These are phyloP conservation scores for Apiospora phragmitis DNA, from an alignment of 2,329 filamentous ascomycete species.

Conservation along the genomic window DNA sequence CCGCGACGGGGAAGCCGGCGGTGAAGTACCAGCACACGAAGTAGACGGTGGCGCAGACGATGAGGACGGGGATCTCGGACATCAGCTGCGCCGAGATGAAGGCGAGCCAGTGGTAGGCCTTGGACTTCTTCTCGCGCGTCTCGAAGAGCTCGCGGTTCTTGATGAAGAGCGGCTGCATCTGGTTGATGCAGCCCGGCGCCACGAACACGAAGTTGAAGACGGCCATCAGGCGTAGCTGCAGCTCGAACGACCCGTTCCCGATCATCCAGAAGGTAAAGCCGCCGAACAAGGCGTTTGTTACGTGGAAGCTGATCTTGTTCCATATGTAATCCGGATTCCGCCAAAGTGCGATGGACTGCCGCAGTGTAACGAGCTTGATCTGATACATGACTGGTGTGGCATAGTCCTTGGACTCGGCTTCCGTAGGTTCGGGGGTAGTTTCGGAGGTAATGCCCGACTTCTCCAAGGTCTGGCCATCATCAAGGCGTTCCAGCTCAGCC, in stretches of 20 bases:
- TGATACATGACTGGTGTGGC: slow-evolving; percentile 66
- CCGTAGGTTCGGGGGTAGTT: background rate
- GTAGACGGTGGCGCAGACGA: slow-evolving; percentile 66
- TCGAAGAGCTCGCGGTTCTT: slow-evolving; percentile 72
- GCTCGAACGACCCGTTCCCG: slow-evolving; percentile 63
- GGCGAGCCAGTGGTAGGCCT: slow-evolving; percentile 77
- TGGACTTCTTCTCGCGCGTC: slow-evolving; percentile 69
- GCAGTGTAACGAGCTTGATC: slow-evolving; percentile 65
- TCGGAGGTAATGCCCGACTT: background rate
- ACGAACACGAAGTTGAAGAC: slow-evolving; percentile 65
- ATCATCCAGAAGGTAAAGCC: slow-evolving; percentile 77
- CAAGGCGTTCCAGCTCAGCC: slow-evolving; percentile 15
- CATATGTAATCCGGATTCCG: slow-evolving; percentile 76
- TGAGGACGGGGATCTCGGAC: slow-evolving; percentile 71
- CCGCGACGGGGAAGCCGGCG: slow-evolving; percentile 34
- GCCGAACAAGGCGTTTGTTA: slow-evolving; percentile 75
- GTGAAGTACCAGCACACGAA: slow-evolving; percentile 62
- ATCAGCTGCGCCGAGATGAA: slow-evolving; percentile 74
- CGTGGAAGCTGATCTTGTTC: slow-evolving; percentile 71
- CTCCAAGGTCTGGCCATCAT: background rate
- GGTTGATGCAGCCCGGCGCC: slow-evolving; percentile 72
- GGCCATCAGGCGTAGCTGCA: slow-evolving; percentile 80
- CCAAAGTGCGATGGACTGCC: slow-evolving; percentile 74
- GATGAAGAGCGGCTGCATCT: slow-evolving; percentile 74
- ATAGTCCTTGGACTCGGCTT: slow-evolving; percentile 48